Conservation (phyloP, 140 eudicot species). For the Oenanthe javanica region DNA sequence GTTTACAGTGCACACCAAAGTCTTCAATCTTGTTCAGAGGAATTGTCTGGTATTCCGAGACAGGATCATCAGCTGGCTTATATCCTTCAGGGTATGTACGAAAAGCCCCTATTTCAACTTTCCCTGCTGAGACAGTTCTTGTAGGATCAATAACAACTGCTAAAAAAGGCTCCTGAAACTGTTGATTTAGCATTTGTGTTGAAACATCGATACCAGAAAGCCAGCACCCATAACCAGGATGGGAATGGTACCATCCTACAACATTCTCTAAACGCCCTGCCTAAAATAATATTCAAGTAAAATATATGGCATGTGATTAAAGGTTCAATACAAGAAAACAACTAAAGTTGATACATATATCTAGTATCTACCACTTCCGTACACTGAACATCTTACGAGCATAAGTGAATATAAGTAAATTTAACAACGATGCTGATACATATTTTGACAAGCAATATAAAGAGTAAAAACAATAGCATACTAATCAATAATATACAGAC, state of each 20-base stretch:
- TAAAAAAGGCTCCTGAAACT: conserved; percentile 91
- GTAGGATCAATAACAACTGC: conserved; percentile 98
- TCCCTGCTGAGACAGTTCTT: conserved; percentile 92
- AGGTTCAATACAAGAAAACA: background rate
- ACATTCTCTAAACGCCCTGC: conserved; percentile 98
- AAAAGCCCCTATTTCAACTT: conserved; percentile 96
- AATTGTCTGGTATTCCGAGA: conserved; percentile 88
- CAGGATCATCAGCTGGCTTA: conserved; percentile 94
- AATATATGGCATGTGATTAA: too few relatives aligned
- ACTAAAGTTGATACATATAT: background rate
- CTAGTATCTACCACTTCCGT: background rate
- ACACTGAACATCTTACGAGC: background rate
- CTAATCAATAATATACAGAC: background rate
- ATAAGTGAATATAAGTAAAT: background rate
- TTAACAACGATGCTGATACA: background rate
- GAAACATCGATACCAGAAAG: conserved; percentile 95
- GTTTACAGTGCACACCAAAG: conserved; percentile 98
- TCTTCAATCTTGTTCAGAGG: conserved; percentile 97
- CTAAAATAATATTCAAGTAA: conserved; percentile 12
- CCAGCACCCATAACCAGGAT: conserved; percentile 99
- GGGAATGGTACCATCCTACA: conserved; percentile 99
- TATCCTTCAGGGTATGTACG: conserved; percentile 94
- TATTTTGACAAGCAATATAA: background rate
- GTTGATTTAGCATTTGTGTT: conserved; percentile 96
- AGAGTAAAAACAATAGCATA: too few relatives aligned